These are phyloP conservation scores for Trichoderma hamatum DNA, from an alignment of 2,329 filamentous ascomycete species.

Conservation along the genomic window DNA sequence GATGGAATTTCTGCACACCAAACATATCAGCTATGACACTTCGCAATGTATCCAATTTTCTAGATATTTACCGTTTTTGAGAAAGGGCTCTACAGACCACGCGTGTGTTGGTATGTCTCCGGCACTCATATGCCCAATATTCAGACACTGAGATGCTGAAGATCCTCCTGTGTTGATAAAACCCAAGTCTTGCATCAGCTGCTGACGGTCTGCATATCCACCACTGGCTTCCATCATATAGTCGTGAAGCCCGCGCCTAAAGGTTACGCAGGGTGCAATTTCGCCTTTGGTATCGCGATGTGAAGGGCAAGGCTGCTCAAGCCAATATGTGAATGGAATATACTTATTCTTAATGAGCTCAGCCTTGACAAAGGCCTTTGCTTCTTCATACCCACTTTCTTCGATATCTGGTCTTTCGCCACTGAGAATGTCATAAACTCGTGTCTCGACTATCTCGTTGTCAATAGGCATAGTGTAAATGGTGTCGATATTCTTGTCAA, in stretches of 20 bases:
- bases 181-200: slow-evolving; percentile 6
- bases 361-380: neutral
- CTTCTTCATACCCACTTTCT: neutral
- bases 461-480: slow-evolving; percentile 21
- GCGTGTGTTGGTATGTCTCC: neutral
- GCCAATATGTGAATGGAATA: slow-evolving; percentile 24
- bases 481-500: neutral
- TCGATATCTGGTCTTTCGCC: neutral
- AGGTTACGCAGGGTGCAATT: neutral
- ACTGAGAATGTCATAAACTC: slow-evolving; percentile 3
- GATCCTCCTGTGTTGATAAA: slow-evolving; percentile 14
- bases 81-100: slow-evolving; percentile 15
- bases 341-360: slow-evolving; percentile 16
- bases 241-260: slow-evolving; percentile 20
- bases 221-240: slow-evolving; percentile 14
- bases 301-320: slow-evolving; percentile 18
- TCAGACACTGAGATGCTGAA: slow-evolving; percentile 8
- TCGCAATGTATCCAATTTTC: rapidly evolving
- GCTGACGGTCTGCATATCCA: neutral
- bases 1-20: slow-evolving; percentile 2
- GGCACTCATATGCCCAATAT: slow-evolving; percentile 10
- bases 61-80: neutral
- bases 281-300: neutral
- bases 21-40: neutral
- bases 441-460: neutral